Conservation (phyloP, 441 rosid species). For the Populus tomentosa region DNA sequence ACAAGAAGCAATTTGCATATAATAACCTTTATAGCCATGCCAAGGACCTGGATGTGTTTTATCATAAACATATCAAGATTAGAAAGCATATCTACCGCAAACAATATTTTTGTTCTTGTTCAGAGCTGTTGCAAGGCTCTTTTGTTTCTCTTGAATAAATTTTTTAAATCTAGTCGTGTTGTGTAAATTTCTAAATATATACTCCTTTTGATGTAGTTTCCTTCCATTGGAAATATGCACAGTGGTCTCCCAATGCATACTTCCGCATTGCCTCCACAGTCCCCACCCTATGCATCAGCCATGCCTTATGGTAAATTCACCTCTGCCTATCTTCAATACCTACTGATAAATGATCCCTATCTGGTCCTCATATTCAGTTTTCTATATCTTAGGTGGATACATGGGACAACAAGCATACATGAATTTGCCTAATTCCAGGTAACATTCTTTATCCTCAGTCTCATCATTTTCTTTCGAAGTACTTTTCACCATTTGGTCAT, state of each 20-base stretch:
- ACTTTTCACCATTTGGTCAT: background rate
- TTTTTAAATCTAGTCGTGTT: background rate
- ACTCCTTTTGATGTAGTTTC: constrained; percentile 31
- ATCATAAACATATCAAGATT: background rate
- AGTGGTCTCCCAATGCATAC: constrained; percentile 30
- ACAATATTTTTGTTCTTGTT: background rate
- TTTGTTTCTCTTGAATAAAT: background rate
- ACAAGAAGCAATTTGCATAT: background rate
- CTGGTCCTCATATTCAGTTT: constrained; percentile 15
- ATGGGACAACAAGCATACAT: constrained; percentile 40
- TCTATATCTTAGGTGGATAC: constrained; percentile 37
- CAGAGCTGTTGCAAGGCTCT: background rate
- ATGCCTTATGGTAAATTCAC: constrained; percentile 36
- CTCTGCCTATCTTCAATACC: background rate
- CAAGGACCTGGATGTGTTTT: background rate
- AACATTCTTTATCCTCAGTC: constrained; percentile 10
- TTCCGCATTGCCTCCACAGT: constrained; percentile 35
- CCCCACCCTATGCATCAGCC: constrained; percentile 30
- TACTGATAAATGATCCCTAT: background rate
- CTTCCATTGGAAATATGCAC: constrained; percentile 38
- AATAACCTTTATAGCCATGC: background rate
- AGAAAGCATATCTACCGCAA: background rate
- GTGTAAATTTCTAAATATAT: background rate
- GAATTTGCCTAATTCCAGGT: constrained; percentile 45
- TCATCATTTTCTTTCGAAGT: background rate